Base-by-base conservation (phyloP, 1,284 basidiomycete species). In the Leccinum fuscescens region DNA sequence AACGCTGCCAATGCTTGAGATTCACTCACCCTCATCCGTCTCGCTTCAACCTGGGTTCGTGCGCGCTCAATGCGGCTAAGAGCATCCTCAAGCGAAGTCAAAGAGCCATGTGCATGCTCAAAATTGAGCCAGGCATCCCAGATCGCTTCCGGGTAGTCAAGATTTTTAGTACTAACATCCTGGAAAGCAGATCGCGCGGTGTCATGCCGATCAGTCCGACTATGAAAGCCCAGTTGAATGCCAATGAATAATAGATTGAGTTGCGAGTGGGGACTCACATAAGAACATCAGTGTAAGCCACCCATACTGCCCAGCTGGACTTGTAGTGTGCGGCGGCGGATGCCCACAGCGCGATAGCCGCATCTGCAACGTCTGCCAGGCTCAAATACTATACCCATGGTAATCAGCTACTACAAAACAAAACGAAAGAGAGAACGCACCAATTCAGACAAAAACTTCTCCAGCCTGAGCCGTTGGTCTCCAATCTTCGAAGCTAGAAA, bases 71-170 rank as follows among this genome's bases (percentile, higher is more conserved):
- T 81, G 58, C 84, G 83, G 57, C 85, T 84, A 51, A 89, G 73
- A 9, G 90, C 89, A 7, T 81, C 78, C 44, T 93, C 84, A 15
- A 97, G 74, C 5, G 88, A 85, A 46, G 84, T 78, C 6, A 93
- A 76, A 7, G 83, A 80, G 1, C 96, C 96, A 66, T 93, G 81
- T 3, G 91, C 77, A 64, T 93, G 86, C 72, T 98, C 96, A 66
- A 98, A 97, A 14, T 82, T 77, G 4, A 88, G 71, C 89, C 93
- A 97, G 0, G 91, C 89, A 61, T 95, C 91, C 85, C 93, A 93
- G 5, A 98, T 79, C 3, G 88, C 89, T 73, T 97, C 94, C 0
- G 95, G 93, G 90, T 94, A 97, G 74, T 98, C 95, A 46, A 96
- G 68, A 50, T 87, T 82, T 71, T 89, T 89, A 50, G 79, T 77